phyloP scores from a whole-genome alignment of 164 flowering plant species.

The Nelumbo lutea region DNA sequence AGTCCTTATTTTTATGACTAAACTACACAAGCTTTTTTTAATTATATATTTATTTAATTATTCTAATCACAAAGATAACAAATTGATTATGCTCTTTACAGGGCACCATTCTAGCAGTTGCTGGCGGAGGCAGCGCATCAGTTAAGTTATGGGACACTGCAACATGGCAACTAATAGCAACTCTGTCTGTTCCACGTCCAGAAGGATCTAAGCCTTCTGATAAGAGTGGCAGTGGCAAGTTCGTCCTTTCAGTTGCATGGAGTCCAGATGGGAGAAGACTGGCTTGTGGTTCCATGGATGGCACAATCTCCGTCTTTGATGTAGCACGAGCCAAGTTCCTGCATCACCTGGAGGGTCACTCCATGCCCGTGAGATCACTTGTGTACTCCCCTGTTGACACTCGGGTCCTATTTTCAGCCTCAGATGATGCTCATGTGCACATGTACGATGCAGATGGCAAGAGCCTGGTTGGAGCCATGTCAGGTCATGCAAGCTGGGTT shows the following conservation, averaged over 20 bases:
- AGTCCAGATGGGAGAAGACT: conserved; percentile 78
- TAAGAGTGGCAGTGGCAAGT: conserved; percentile 70
- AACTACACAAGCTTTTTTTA: no score
- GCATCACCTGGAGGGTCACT: conserved; percentile 91
- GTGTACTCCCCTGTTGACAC: conserved; percentile 74
- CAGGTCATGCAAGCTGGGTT: conserved; percentile 96
- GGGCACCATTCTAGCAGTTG: conserved; percentile 92
- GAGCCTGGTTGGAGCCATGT: conserved; percentile 66
- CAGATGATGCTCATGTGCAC: conserved; percentile 83
- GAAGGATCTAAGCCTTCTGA: conserved; percentile 76
- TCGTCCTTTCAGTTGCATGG: conserved; percentile 96
- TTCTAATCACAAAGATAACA: no score
- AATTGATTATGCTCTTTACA: conserved; percentile 19
- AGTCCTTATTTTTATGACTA: no score
- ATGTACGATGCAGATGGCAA: conserved; percentile 91
- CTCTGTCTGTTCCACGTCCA: conserved; percentile 74
- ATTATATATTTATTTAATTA: no score
- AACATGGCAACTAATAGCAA: conserved; percentile 64
- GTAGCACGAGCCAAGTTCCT: conserved; percentile 74
- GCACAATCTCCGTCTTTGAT: conserved; percentile 83
- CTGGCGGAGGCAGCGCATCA: conserved; percentile 97
- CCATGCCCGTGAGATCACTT: conserved; percentile 92
- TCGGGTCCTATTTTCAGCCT: conserved; percentile 74
- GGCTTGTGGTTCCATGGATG: conserved; percentile 98
- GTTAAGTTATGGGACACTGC: conserved; percentile 94